Base-by-base conservation (phyloP, 768 basidiomycete genomes). In the Lactarius quietus region DNA sequence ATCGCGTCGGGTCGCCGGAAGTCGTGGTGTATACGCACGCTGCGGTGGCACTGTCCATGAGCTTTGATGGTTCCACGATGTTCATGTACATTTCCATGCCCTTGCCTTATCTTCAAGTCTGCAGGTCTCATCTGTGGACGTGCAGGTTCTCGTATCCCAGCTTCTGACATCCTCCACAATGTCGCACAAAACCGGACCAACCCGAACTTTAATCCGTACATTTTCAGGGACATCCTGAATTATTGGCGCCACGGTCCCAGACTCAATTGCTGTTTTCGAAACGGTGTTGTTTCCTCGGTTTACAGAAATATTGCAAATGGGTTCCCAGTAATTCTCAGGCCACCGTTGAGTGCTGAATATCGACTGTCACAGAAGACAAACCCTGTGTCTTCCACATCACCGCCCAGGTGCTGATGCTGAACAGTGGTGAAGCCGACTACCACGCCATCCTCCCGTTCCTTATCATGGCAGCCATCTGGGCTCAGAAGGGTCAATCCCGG, bases 1-100 rank as follows among this genome's bases (percentile, higher is more conserved):
- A 82, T 15, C 95, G 96, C 74, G 86, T 98, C 36, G 78, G 80
- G 6, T 93, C 92, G 23, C 79, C 83, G 59, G 93, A 94, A 73
- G 95, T 93, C 76, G 96, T 98, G 57, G 89, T 90, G 29, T 96
- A 92, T 72, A 95, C 96, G 0, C 98, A 98, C 76, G 94, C 95
- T 12, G 95, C 97, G n/a, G 95, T 98, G 71, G 93, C 95, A n/a
- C 95, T 99, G 48, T 93, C 87, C 76, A 97, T 98, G 76, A 94
- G 92, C 72, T 87, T 90, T 71, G 85, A 86, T 3, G 82, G 81
- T 6, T 83, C 57, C 31, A 51, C 59, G 5, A 35, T 86, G 67
- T 79, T 92, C 28, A 72, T 94, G 95, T 97, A 64, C 62, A 91
- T 33, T 33, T 23, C 23, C 28, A 14, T 18, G 8, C 7, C 12